phyloP scores from a whole-genome alignment of 352 stramenopile genomes.

The Pythium oligandrum region DNA sequence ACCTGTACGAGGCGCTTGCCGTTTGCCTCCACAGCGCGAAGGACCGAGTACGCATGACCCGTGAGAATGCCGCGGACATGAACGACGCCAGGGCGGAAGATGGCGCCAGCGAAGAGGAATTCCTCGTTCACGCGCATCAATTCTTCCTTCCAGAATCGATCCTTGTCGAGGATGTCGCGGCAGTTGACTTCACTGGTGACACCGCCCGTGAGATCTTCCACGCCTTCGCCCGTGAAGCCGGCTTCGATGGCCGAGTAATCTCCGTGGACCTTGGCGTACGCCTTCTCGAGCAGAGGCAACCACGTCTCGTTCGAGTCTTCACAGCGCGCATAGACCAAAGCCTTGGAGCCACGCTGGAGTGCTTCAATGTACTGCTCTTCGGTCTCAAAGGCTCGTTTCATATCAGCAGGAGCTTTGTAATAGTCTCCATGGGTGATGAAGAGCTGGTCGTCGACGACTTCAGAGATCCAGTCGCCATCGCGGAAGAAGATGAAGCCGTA shows the following conservation, averaged over 20 bases:
- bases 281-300: conserved; percentile 82
- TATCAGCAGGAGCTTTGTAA: conserved; percentile 12
- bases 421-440: conserved; percentile 27
- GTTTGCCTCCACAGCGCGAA: conserved; percentile 31
- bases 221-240: conserved; percentile 42
- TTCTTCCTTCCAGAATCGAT: conserved; percentile 34
- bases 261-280: conserved; percentile 77
- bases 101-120: conserved; percentile 29
- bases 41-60: conserved; percentile 55
- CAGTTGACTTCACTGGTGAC: conserved; percentile 33
- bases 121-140: conserved; percentile 33
- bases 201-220: conserved; percentile 38
- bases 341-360: conserved; percentile 29
- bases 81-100: conserved; percentile 11
- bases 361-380: conserved; percentile 23
- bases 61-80: conserved; percentile 31
- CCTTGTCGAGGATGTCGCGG: conserved; percentile 29
- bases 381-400: conserved; percentile 21
- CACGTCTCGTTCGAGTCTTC: conserved; percentile 67
- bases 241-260: conserved; percentile 64
- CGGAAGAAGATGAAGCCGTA: conserved; percentile 54
- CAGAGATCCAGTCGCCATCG: conserved; percentile 41
- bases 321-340: conserved; percentile 35
- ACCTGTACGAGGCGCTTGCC: conserved; percentile 29
- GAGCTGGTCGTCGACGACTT: conserved; percentile 42